Evolutionary conservation across 768 basidiomycete species (phyloP).

Genomic region (Cantharellus anzutake): DNA sequence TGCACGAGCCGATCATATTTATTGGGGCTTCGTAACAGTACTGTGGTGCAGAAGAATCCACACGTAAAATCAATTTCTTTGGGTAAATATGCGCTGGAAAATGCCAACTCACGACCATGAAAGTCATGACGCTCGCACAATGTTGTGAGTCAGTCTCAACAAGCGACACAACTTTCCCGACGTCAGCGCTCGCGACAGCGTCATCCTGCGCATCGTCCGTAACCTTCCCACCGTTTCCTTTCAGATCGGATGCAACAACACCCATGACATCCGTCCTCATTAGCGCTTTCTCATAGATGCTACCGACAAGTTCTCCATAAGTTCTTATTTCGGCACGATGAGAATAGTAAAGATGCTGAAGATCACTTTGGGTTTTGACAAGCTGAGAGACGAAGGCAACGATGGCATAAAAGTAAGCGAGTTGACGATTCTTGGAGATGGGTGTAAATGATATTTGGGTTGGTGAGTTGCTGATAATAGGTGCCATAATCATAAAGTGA

Average conservation of each 20-base stretch:
- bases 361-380: constrained; percentile 6
- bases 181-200: constrained; percentile 2
- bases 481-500: not conserved
- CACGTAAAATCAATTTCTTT: no score
- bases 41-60: not conserved
- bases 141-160: constrained; percentile 9
- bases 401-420: constrained; percentile 10
- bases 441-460: not conserved
- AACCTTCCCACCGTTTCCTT: not conserved
- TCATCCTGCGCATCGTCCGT: not conserved
- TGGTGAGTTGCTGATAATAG: not conserved
- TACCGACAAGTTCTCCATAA: not conserved
- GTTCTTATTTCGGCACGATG: constrained; percentile 9
- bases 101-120: not conserved
- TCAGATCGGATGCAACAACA: constrained; percentile 2
- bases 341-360: constrained; percentile 10
- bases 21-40: constrained; percentile 11
- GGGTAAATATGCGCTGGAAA: no score
- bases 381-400: constrained; percentile 8
- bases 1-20: constrained; percentile 6
- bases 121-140: not conserved
- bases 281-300: constrained; percentile 10
- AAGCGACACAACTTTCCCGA: constrained; percentile 10
- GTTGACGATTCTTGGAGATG: not conserved
- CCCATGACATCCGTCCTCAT: constrained; percentile 4